Base-by-base conservation (phyloP, 129 eudicot genomes). In the Lactuca sativa region DNA sequence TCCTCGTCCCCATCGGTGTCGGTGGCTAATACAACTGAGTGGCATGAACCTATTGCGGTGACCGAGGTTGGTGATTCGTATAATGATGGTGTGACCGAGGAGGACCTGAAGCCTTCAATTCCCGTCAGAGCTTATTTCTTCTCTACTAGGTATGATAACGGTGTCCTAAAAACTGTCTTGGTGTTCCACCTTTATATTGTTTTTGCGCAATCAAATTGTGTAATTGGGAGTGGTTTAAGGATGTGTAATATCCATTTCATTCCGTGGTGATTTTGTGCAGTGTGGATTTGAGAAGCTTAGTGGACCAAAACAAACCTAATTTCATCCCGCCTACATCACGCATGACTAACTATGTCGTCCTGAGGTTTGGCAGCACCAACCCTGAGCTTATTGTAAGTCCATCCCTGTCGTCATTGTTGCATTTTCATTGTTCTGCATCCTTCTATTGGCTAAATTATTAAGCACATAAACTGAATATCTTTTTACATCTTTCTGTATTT, bases 101-200 rank as follows among this genome's bases (percentile, higher is more conserved):
- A 74, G 51, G 90, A 82, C 56, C 61, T 70, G 30, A 67, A 73
- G 64, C 76, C 83, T 53, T 47, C 85, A 60, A 86, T 92, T 82
- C 96, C 96, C 64, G 95, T 88, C 48, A 81, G 96, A 75, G 97
- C 97, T 56, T 92, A 77, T 73, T 88, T 88, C 74, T 88, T 92
- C 91, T 92, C 91, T 59, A 92, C 95, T 9, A 88, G 97, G 97
- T 92, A 83, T 66, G 66, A 5, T 13, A 41, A 15, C 11, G 34
- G 43, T 25, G 54, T 12, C 41, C 5, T 5, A 12, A 16, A 38
- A 67, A 10, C 30, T 25, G 30, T 25, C 10, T 49, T 11, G 3
- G 3, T 14, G 4, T 56, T 37, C 31, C 25, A 8, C 17, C 36
- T 49, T 15, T 60, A 12, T 67, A 15, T 54, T 15, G n/a, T 32